Evolutionary conservation across 2,329 filamentous ascomycete genomes (phyloP).

Genomic region (Aspergillus sp.): DNA sequence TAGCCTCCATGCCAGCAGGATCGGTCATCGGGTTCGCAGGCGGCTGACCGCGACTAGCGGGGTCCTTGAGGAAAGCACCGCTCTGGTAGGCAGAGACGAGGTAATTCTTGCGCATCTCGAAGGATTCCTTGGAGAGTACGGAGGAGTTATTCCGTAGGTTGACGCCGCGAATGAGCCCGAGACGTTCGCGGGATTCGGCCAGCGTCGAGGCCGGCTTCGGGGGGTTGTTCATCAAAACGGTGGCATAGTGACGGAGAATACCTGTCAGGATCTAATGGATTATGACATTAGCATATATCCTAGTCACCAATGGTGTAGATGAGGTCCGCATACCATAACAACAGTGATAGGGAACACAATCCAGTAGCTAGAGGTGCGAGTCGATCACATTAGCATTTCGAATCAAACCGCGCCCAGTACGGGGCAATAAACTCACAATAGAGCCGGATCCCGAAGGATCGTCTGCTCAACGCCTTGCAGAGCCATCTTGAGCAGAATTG

Average conservation of each 20-base stretch:
- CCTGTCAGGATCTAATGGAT: constrained; percentile 75
- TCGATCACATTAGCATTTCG: background rate
- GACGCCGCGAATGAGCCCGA: constrained; percentile 79
- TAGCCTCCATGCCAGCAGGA: constrained; percentile 95
- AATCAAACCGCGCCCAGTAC: background rate
- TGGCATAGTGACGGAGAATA: constrained; percentile 92
- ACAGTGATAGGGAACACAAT: constrained; percentile 96
- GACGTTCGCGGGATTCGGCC: constrained; percentile 71
- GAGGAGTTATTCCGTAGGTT: constrained; percentile 81
- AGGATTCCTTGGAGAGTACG: constrained; percentile 75
- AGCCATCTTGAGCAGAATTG: constrained; percentile 63
- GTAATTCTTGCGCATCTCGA: constrained; percentile 76
- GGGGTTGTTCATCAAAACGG: constrained; percentile 79
- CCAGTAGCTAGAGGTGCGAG: constrained; percentile 75
- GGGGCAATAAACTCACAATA: constrained; percentile 70
- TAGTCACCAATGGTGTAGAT: background rate
- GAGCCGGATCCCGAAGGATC: constrained; percentile 96
- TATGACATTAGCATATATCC: background rate
- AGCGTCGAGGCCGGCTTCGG: constrained; percentile 75
- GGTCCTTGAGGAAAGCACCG: constrained; percentile 86
- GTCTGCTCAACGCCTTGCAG: constrained; percentile 80
- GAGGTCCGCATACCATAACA: constrained; percentile 71
- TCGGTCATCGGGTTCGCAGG: constrained; percentile 93
- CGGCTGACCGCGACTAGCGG: constrained; percentile 80
- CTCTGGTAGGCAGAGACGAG: constrained; percentile 80